phyloP scores from a whole-genome alignment of 129 eudicot species.

The Escallonia herrerae region DNA sequence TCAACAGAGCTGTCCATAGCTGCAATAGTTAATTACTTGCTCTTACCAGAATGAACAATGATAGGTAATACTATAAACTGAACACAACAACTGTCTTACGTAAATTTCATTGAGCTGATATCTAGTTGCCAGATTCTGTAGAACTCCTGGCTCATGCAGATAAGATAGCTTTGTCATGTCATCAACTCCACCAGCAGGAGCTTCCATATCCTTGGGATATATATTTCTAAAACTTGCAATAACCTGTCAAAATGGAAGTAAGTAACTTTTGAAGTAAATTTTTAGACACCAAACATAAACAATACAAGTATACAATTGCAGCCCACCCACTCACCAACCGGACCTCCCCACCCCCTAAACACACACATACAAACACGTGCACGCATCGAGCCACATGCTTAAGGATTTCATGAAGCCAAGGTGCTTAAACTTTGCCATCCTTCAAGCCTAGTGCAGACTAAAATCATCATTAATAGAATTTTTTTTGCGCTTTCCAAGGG shows the following conservation, averaged over 20 bases:
- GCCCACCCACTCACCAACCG: too few relatives aligned
- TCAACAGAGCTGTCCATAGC: constrained; percentile 43
- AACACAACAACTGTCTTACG: constrained; percentile 46
- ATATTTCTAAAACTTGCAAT: constrained; percentile 45
- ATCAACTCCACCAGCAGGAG: constrained; percentile 81
- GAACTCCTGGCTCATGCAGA: constrained; percentile 94
- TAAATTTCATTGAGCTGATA: constrained; percentile 90
- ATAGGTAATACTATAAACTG: constrained; percentile 2
- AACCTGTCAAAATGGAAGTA: constrained; percentile 29
- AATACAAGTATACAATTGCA: too few relatives aligned
- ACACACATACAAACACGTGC: too few relatives aligned
- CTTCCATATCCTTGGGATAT: constrained; percentile 69
- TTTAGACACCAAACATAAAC: background rate
- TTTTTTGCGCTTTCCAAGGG: too few relatives aligned
- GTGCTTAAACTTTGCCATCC: too few relatives aligned
- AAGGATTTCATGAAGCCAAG: too few relatives aligned
- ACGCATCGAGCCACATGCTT: too few relatives aligned
- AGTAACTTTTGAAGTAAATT: constrained; percentile 6
- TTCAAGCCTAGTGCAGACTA: too few relatives aligned
- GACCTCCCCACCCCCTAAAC: too few relatives aligned
- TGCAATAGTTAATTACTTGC: constrained; percentile 41
- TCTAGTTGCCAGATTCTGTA: constrained; percentile 86
- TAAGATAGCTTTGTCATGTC: constrained; percentile 93
- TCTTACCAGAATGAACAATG: constrained; percentile 30
- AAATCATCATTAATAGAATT: too few relatives aligned